Base-by-base conservation (phyloP, 495 filamentous ascomycete genomes). In the Staphylotrichum longicolle region DNA sequence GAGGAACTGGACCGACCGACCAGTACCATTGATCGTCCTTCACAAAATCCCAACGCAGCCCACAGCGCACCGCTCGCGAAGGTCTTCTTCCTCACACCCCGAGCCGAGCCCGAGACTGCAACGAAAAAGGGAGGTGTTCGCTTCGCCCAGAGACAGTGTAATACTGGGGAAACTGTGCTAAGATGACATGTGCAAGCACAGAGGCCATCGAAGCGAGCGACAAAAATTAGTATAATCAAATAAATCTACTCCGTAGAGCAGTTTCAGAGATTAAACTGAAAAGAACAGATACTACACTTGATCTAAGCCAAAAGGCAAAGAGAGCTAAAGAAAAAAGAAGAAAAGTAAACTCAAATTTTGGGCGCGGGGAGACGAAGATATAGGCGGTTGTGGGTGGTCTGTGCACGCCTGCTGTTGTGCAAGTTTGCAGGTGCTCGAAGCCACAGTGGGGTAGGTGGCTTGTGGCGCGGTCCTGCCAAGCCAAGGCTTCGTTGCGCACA, bases 231-330 rank as follows among this genome's bases (percentile, higher is more conserved):
- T 83, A 84, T 91, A 92, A 92, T 90, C 86, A 86, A 42, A 60
- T 82, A 81, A 84, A 83, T 88, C 82, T 83, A 79, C 80, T 80
- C 84, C 79, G 76, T 88, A 84, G 86, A 73, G 68, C 69, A 76
- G 74, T 84, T 83, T 83, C 82, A 85, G 82, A 83, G 80, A 85
- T 93, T 91, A 93, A 91, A 93, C 89, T 93, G 88, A 92, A 92
- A 93, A 95, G 91, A 95, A 95, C 91, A 95, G 91, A 94, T 96
- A 94, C 90, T 93, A 94, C 90, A 94, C 91, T 93, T 93, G 91
- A 94, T 93, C 90, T 94, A 88, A 89, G 86, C 86, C 86, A 88
- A 86, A 85, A 85, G 85, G 85, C 69, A 72, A 73, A 72, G 70
- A 72, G 70, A 72, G 69, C 69, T 72, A 63, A 72, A 65, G 68